Base-by-base conservation (phyloP, 2,329 filamentous ascomycete species). In the Colletotrichum sp. region DNA sequence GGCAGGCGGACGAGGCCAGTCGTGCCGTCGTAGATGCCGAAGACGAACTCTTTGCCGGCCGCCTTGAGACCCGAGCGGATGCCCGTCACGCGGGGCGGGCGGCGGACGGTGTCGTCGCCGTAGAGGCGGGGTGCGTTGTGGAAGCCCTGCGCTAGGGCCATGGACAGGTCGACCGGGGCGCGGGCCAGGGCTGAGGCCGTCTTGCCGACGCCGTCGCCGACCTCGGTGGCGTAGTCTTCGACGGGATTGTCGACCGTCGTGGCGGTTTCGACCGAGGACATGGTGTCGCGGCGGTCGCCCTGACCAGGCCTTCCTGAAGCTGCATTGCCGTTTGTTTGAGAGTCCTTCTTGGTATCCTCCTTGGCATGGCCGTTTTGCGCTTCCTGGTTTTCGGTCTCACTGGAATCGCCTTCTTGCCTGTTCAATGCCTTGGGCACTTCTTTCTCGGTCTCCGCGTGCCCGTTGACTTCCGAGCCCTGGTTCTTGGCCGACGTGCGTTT, bases 101-200 rank as follows among this genome's bases (percentile, higher is more conserved):
- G 88, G 5, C 93, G 89, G 3, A 95, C 93, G 2, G 93, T 94
- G 65, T 91, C 89, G 79, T 95, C 93, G 16, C 93, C 93, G 78
- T 95, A 95, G 0, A 95, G 86, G 3, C 92, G 89, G 2, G 93
- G 93, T 0, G 92, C 92, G 78, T 95, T 95, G 81, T 94, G 93
- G 78, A 94, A 94, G 2, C 93, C 93, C 80, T 94, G 92, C 2
- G 92, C 91, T 3, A 94, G 81, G 0, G 92, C 91, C 55, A 94
- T 84, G 0, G 89, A 88, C 4, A 94, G 82, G 79, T 93, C 89
- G 78, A 93, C 89, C 0, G 93, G 93, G 0, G 91, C 90, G 76
- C 86, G 87, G 8, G 87, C 87, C 6, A 93, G 83, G 6, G 91
- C 90, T 3, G 85, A 81, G 0, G 88, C 88, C 0, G 90, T 88